Conservation (phyloP, 768 basidiomycete genomes). For the Tylopilus felleus region DNA sequence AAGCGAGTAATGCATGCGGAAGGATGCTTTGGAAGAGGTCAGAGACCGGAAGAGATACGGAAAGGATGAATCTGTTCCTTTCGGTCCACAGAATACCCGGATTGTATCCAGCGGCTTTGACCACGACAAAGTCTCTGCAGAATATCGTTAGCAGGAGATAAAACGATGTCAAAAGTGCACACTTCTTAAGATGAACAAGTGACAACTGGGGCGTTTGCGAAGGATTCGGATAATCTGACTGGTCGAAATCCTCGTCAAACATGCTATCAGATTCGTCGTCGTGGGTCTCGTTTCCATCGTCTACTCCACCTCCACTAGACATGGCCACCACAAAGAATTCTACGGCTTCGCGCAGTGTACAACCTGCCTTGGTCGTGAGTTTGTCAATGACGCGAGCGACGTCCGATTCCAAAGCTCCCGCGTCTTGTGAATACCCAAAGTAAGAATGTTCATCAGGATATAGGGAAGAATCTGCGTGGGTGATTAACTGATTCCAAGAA, state of each 20-base stretch:
- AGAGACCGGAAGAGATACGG: slow-evolving; percentile 56
- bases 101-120: slow-evolving; percentile 52
- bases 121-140: slow-evolving; percentile 56
- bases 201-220: background rate
- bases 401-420: slow-evolving; percentile 35
- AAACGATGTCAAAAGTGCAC: background rate
- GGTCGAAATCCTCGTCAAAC: slow-evolving; percentile 17
- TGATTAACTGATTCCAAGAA: background rate
- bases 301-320: slow-evolving; percentile 33
- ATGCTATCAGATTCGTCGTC: slow-evolving; percentile 26
- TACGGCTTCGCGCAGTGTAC: slow-evolving; percentile 45
- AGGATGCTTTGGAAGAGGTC: slow-evolving; percentile 50
- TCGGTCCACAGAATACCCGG: slow-evolving; percentile 57
- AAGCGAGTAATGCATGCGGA: slow-evolving; percentile 66
- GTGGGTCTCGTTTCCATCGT: slow-evolving; percentile 36
- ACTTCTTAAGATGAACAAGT: slow-evolving; percentile 5
- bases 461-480: slow-evolving; percentile 56
- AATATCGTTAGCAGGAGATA: background rate
- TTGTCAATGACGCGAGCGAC: slow-evolving; percentile 44
- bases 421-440: slow-evolving; percentile 53
- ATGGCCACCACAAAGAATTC: slow-evolving; percentile 36
- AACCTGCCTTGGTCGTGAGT: slow-evolving; percentile 40
- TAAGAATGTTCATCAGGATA: slow-evolving; percentile 60
- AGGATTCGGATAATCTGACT: background rate
- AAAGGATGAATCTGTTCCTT: slow-evolving; percentile 50